These are phyloP conservation scores for Komagataella pseudopastoris DNA, from an alignment of 805 yeast genomes.

Conservation along the genomic window DNA sequence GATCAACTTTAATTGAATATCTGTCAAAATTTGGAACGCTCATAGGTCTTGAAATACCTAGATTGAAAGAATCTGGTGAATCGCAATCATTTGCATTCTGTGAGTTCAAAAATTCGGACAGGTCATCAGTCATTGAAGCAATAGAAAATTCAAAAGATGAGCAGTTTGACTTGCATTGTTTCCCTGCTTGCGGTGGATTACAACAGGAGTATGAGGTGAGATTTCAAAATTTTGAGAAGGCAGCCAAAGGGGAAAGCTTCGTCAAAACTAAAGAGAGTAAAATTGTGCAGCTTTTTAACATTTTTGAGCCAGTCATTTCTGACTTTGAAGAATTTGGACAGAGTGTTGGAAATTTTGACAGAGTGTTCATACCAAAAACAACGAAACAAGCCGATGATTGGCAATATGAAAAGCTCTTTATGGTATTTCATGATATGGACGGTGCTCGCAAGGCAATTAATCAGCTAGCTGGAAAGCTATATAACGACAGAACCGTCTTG, in stretches of 20 bases:
- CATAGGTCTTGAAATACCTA: constrained; percentile 25
- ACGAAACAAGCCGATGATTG: constrained; percentile 26
- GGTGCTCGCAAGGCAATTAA: constrained; percentile 39
- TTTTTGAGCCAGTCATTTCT: constrained; percentile 31
- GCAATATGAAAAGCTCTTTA: constrained; percentile 27
- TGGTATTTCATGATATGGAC: constrained; percentile 33
- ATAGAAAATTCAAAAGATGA: constrained; percentile 8
- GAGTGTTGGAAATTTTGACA: constrained; percentile 36
- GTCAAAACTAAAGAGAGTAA: constrained; percentile 15
- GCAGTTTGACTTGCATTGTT: constrained; percentile 14
- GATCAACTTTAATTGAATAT: constrained; percentile 27
- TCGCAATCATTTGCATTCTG: constrained; percentile 42
- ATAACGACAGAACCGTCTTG: constrained; percentile 55
- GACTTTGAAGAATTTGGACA: constrained; percentile 39
- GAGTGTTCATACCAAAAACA: constrained; percentile 42
- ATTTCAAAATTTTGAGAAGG: constrained; percentile 12
- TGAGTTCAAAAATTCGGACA: constrained; percentile 18
- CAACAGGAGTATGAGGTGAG: constrained; percentile 15
- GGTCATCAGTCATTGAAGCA: constrained; percentile 10
- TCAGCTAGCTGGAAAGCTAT: constrained; percentile 49
- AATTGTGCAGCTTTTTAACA: constrained; percentile 56
- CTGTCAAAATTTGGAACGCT: constrained; percentile 27
- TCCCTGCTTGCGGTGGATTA: constrained; percentile 23
- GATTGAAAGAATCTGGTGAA: constrained; percentile 35
- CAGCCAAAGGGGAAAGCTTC: background rate